Conservation (phyloP, 148 eudicot species). For the Heliosperma pusillum region DNA sequence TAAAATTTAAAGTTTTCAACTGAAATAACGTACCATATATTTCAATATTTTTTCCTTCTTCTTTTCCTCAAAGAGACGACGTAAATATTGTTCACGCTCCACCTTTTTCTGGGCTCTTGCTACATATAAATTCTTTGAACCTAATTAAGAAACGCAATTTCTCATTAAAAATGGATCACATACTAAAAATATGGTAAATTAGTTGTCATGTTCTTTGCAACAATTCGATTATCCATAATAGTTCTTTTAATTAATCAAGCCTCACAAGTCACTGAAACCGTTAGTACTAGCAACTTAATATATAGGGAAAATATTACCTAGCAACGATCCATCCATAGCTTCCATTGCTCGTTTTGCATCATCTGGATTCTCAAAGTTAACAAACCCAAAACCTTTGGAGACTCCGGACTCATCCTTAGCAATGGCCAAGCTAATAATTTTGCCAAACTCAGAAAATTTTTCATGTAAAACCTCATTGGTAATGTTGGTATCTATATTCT, state of each 20-base stretch:
- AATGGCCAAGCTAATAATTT: conserved; percentile 57
- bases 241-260: too few relatives aligned
- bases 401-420: conserved; percentile 56
- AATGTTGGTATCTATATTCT: conserved; percentile 57
- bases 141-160: conserved; percentile 25
- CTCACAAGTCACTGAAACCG: too few relatives aligned
- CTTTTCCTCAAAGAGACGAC: conserved; percentile 61
- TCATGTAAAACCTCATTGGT: conserved; percentile 47
- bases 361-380: conserved; percentile 60
- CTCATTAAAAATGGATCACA: not conserved
- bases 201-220: too few relatives aligned
- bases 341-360: conserved; percentile 64
- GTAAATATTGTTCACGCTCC: conserved; percentile 65
- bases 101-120: conserved; percentile 77
- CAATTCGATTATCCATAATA: too few relatives aligned
- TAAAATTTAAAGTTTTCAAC: not conserved
- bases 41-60: conserved; percentile 59
- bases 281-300: not conserved
- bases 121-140: conserved; percentile 69
- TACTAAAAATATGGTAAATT: too few relatives aligned
- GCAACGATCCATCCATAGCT: conserved; percentile 59
- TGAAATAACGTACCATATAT: conserved; percentile 43
- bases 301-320: conserved; percentile 38
- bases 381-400: conserved; percentile 78
- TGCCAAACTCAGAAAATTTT: conserved; percentile 67